phyloP scores from a whole-genome alignment of 2,329 filamentous ascomycete genomes.

The Chalaropsis ovoidea region DNA sequence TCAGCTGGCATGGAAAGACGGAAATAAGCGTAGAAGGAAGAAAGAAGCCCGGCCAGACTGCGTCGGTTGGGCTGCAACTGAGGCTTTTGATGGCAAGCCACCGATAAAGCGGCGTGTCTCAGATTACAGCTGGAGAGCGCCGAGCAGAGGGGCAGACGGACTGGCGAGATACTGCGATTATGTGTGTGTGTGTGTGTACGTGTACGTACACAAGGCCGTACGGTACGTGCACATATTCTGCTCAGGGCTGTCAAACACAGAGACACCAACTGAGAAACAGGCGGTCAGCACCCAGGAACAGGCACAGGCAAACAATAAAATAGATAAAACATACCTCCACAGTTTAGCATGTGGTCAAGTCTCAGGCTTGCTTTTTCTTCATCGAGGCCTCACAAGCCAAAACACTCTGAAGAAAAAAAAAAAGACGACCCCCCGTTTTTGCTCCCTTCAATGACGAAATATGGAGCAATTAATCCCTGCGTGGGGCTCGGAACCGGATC shows the following conservation, averaged over 20 bases:
- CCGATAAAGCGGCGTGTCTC: not conserved
- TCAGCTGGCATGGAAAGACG: constrained; percentile 6
- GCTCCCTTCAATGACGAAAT: constrained; percentile 14
- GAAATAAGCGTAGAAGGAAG: not conserved
- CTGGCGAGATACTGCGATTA: not conserved
- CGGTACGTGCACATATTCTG: not conserved
- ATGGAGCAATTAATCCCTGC: not conserved
- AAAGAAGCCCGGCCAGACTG: not conserved
- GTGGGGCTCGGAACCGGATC: constrained; percentile 1
- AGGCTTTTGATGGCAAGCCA: constrained; percentile 2
- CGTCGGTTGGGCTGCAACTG: not conserved
- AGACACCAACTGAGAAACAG: not conserved
- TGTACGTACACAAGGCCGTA: not conserved
- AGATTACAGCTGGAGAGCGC: not conserved
- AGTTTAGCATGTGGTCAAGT: not conserved
- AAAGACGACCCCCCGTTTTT: not conserved
- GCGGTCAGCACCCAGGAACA: not conserved
- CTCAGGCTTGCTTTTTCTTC: not conserved
- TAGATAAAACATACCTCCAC: not conserved
- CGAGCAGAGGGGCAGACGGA: not conserved
- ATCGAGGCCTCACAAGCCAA: not conserved
- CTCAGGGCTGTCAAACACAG: not conserved
- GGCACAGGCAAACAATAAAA: not conserved
- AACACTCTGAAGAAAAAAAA: not conserved
- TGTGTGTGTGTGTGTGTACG: not conserved